Evolutionary conservation across 495 filamentous ascomycete genomes (phyloP).

Genomic region (Hypoxylon perforatum): DNA sequence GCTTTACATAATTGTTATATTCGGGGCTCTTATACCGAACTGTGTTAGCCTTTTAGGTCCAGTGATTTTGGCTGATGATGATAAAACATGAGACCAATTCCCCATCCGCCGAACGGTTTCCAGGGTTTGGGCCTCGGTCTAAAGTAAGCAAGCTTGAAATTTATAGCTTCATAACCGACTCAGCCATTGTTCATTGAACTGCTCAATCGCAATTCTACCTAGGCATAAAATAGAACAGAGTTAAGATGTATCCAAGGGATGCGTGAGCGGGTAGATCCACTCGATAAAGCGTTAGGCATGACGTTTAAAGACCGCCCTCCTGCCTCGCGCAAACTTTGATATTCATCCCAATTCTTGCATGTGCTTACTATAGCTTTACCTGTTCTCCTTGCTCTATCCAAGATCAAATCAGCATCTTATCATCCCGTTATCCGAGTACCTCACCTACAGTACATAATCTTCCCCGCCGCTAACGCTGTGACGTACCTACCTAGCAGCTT

Average conservation of each 20-base stretch:
- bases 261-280: conserved; percentile 14
- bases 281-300: neutral
- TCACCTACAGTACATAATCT: conserved; percentile 3
- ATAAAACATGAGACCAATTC: conserved; percentile 4
- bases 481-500: conserved; percentile 16
- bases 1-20: conserved; percentile 6
- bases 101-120: neutral
- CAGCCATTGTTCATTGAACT: neutral
- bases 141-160: conserved; percentile 5
- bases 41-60: conserved; percentile 16
- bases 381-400: too few species aligned
- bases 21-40: conserved; percentile 26
- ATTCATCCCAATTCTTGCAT: too few species aligned
- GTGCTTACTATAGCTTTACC: too few species aligned
- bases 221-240: conserved; percentile 4
- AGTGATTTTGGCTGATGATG: conserved; percentile 22
- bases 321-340: neutral
- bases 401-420: too few species aligned
- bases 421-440: neutral
- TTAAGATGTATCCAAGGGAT: neutral
- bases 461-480: conserved; percentile 12
- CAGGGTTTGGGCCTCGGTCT: conserved; percentile 25
- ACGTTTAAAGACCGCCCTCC: neutral
- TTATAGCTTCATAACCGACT: conserved; percentile 3
- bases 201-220: conserved; percentile 11